Evolutionary conservation across 1,284 basidiomycete species (phyloP), one percentile per base, ranked within the genome.

Genomic region (Sphaerobolus stellatus): DNA sequence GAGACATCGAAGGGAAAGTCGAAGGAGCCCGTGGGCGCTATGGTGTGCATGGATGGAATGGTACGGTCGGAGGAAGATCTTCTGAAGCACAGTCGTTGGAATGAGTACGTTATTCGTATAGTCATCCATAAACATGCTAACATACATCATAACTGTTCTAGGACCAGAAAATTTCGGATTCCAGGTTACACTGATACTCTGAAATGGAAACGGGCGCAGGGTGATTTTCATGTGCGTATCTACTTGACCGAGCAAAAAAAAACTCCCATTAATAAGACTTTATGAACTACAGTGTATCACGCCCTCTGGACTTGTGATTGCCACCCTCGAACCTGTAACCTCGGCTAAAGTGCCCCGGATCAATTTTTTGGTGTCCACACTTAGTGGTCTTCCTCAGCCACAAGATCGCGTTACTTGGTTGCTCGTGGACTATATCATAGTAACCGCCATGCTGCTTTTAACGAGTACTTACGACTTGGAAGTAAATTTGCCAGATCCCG

Each of bases 201-300:
- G 65, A 87, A 84, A 69, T 90, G 87, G 87, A 86, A 83, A 62
- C 78, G 78, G 30, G 72, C 78, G 29, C 83, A 81, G 2, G 69
- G 68, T 34, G 65, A 71, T 22, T 89, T 80, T 66, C 77, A 75
- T 68, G 87, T 88, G 64, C 57, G 82, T 75, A 24, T 44, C 4
- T n/a, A n/a, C n/a, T n/a, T n/a, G n/a, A n/a, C n/a, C n/a, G n/a
- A n/a, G n/a, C n/a, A n/a, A n/a, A n/a, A n/a, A n/a, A n/a, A n/a
- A n/a, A n/a, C n/a, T n/a, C n/a, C n/a, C n/a, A n/a, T n/a, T n/a
- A n/a, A n/a, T n/a, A n/a, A n/a, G n/a, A n/a, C n/a, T n/a, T n/a
- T n/a, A n/a, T 45, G 28, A 54, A 29, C 34, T 44, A 20, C 56
- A 90, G 88, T 90, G 88, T 62, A 78, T 77, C 1, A 81, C 84